Conservation (phyloP, 192 early-diverging fungal genomes). For the Chytriomyces hyalinus region DNA sequence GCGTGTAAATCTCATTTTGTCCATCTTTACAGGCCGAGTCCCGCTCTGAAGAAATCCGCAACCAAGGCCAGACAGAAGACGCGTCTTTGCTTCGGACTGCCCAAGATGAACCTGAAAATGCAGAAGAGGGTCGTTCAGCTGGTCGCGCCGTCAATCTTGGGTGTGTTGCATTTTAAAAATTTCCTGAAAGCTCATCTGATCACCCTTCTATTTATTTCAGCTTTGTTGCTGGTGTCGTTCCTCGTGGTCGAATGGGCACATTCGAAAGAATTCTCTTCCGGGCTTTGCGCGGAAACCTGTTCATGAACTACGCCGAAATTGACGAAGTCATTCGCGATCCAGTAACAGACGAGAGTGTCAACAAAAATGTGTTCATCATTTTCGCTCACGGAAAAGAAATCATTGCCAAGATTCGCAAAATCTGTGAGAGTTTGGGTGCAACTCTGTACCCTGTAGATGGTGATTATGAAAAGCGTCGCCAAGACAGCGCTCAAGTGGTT, state of each 20-base stretch:
- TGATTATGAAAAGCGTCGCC: conserved; percentile 81
- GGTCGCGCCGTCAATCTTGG: conserved; percentile 44
- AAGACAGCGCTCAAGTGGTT: conserved; percentile 79
- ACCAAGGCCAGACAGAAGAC: conserved; percentile 41
- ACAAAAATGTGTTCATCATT: conserved; percentile 98
- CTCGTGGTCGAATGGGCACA: conserved; percentile 77
- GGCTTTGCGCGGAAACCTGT: conserved; percentile 95
- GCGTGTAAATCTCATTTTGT: not conserved
- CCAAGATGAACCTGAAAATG: conserved; percentile 25
- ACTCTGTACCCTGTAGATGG: conserved; percentile 91
- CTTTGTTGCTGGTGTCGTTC: conserved; percentile 95
- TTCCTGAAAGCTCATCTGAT: not conserved
- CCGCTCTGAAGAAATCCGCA: conserved; percentile 48
- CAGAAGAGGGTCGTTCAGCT: conserved; percentile 30
- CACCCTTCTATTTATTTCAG: conserved; percentile 51
- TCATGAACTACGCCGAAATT: conserved; percentile 94
- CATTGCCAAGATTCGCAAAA: conserved; percentile 88
- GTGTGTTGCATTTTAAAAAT: conserved; percentile 32
- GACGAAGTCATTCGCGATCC: conserved; percentile 94
- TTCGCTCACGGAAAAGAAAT: conserved; percentile 96
- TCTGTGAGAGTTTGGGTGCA: conserved; percentile 93
- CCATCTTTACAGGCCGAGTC: conserved; percentile 45
- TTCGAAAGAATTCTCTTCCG: conserved; percentile 98
- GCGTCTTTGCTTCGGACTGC: conserved; percentile 15
- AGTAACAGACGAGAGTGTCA: conserved; percentile 79